Evolutionary conservation across 2,329 filamentous ascomycete species (phyloP).

Genomic region (Apiospora kogelbergensis): DNA sequence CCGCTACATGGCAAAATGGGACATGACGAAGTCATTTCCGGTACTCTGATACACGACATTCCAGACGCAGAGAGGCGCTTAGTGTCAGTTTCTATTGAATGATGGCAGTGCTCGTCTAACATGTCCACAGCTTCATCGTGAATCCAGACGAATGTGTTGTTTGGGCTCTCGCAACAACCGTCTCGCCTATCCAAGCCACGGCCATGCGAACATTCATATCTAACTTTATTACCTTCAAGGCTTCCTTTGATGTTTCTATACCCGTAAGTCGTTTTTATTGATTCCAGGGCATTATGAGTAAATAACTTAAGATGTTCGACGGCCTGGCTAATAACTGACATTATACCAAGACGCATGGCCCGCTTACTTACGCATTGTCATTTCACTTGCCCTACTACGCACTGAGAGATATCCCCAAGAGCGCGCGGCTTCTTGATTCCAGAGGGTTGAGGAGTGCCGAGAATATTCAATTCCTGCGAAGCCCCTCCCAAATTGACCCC

Average conservation of each 20-base stretch:
- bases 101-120: neutral
- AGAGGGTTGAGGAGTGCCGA: neutral
- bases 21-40: neutral
- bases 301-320: too few relatives aligned
- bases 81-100: neutral
- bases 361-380: neutral
- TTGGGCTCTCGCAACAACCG: neutral
- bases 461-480: neutral
- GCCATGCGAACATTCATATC: neutral
- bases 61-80: neutral
- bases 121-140: neutral
- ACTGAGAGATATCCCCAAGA: neutral
- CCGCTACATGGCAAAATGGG: neutral
- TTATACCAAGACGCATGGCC: neutral
- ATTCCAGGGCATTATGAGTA: too few relatives aligned
- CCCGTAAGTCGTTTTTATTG: neutral
- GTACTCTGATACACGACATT: too few relatives aligned
- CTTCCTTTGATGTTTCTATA: neutral
- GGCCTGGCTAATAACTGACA: too few relatives aligned
- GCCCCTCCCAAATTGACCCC: neutral
- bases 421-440: neutral
- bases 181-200: neutral
- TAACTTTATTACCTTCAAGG: neutral
- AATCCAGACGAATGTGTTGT: neutral
- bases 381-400: neutral